Evolutionary conservation across 176 grass and related monocot species (phyloP), one percentile per base, ranked within the genome.

Genomic region (Phyllostachys edulis): DNA sequence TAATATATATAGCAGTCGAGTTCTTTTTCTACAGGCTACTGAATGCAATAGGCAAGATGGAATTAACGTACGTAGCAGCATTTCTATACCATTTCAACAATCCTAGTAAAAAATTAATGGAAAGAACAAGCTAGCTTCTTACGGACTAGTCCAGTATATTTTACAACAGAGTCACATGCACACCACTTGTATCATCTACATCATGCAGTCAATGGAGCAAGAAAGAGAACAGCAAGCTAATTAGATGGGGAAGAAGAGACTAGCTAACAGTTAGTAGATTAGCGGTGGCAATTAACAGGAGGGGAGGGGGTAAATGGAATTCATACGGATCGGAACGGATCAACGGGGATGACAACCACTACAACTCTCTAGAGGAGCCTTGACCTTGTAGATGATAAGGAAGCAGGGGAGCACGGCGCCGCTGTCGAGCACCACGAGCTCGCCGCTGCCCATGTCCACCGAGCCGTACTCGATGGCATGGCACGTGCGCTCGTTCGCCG

Each of bases 391-490:
- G 38, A 87, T 67, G 36, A 87, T 74, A 18, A 87, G 85, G 49
- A 87, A 87, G 50, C 85, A 81, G 14, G 78, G 85, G 85, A 87
- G 85, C 34, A 82, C 85, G 42, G 70, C 85, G 37, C 85, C 47
- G 3, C 78, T 37, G 65, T 87, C 85, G n/a, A 76, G 72, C 70
- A 82, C 78, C 23, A 82, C 49, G 12, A 87, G 78, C 69, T 87
- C 78, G 45, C 70, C 78, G 15, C 32, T 42, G 46, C 60, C 85
- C 23, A 72, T 50, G 23, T 73, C 60, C n/a, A 80, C 80, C 41
- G 89, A 90, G 13, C 84, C 84, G 73, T 38, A 71, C 46, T 51
- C 74, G 12, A 56, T 15, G 55, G 44, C 37, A 47, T 9, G 24
- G 5, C 52, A 44, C 20, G 62, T 47, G 7, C 7, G 26, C 37